A percentile compares a stretch with the other conserved stretches of the same genome.
Conservation (phyloP, 495 filamentous ascomycete genomes). For the Penicillium lividum region DNA sequence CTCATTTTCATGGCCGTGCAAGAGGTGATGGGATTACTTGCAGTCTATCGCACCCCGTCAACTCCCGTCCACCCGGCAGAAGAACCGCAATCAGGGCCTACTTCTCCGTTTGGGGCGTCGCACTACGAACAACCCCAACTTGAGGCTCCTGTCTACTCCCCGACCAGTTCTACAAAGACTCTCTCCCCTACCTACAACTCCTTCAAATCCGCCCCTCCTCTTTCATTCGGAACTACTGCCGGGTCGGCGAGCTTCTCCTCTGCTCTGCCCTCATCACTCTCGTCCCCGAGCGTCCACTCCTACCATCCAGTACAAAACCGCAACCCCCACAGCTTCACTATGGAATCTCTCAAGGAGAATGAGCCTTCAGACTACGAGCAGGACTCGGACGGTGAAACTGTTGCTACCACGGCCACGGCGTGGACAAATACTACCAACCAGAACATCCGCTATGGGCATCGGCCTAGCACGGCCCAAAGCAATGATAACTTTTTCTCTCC, state of each 20-base stretch:
- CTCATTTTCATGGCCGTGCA: constrained; percentile 45
- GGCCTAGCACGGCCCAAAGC: constrained; percentile 16
- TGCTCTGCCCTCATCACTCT: constrained; percentile 26
- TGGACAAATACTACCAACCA: constrained; percentile 40
- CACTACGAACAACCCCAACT: constrained; percentile 1
- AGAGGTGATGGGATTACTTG: constrained; percentile 34
- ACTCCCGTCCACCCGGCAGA: constrained; percentile 7
- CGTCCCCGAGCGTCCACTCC: constrained; percentile 19
- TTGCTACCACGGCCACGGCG: constrained; percentile 38
- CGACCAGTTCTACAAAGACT: constrained; percentile 14
- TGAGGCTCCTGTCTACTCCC: constrained; percentile 13
- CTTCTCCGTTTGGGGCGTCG: constrained; percentile 3
- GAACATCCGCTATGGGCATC: constrained; percentile 42
- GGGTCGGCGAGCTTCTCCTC: constrained; percentile 36
- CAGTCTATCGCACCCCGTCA: constrained; percentile 24
- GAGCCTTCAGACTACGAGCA: constrained; percentile 44
- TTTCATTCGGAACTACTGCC: constrained; percentile 37
- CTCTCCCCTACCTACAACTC: constrained; percentile 1
- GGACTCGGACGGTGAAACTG: constrained; percentile 47
- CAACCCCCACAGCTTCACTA: constrained; percentile 39
- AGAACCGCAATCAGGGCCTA: constrained; percentile 6
- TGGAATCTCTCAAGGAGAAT: constrained; percentile 36
- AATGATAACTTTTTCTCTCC: constrained; percentile 29
- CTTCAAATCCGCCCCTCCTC: constrained; percentile 22
- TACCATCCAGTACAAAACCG: constrained; percentile 20